Evolutionary conservation across 805 yeast species (phyloP).

Genomic region (Candida taoyuanica): DNA sequence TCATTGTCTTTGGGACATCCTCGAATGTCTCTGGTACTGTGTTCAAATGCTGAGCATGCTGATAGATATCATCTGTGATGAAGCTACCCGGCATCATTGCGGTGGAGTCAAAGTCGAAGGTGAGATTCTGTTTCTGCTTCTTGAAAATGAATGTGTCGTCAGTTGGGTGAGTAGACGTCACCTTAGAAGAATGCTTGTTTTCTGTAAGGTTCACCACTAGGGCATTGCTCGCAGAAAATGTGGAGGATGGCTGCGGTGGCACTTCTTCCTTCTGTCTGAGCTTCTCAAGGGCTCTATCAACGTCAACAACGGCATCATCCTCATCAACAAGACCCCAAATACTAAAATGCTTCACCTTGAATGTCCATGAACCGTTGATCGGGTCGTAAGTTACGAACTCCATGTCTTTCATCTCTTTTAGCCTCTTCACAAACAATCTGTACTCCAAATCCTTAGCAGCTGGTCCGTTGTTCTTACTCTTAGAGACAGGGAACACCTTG

Average conservation of each 20-base stretch:
- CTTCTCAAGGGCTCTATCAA: slow-evolving; percentile 31
- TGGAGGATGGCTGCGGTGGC: slow-evolving; percentile 6
- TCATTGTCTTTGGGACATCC: slow-evolving; percentile 7
- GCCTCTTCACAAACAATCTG: slow-evolving; percentile 43
- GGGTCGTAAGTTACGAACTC: slow-evolving; percentile 79
- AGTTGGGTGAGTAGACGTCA: slow-evolving; percentile 9
- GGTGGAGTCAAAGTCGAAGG: slow-evolving; percentile 21
- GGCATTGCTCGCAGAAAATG: slow-evolving; percentile 9
- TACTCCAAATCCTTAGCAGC: slow-evolving; percentile 36
- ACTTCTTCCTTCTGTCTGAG: slow-evolving; percentile 15
- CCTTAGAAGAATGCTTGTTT: neutral
- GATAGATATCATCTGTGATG: slow-evolving; percentile 15
- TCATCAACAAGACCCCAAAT: slow-evolving; percentile 87
- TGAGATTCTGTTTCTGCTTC: slow-evolving; percentile 25
- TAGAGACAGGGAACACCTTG: slow-evolving; percentile 45
- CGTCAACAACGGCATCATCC: slow-evolving; percentile 52
- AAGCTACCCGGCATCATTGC: slow-evolving; percentile 27
- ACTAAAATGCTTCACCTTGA: slow-evolving; percentile 86
- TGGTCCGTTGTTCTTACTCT: slow-evolving; percentile 22
- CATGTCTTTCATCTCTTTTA: slow-evolving; percentile 61
- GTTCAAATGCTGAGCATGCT: slow-evolving; percentile 2
- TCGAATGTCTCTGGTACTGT: slow-evolving; percentile 5
- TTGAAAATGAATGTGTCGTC: slow-evolving; percentile 31
- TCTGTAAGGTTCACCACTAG: slow-evolving; percentile 1
- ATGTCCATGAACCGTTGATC: slow-evolving; percentile 68